Evolutionary conservation across 345 rosid species (phyloP).

Genomic region (Brassica napus): Da-Ae NC_063437.1:3934001-3934500

Average conservation of each 20-base stretch:
- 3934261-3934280: constrained; percentile 59
- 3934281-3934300: constrained; percentile 51
- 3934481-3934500: constrained; percentile 27
- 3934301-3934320: constrained; percentile 59
- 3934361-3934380: constrained; percentile 46
- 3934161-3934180: constrained; percentile 64
- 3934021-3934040: constrained; percentile 56
- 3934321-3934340: constrained; percentile 53
- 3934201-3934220: constrained; percentile 53
- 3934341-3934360: constrained; percentile 41
- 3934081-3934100: constrained; percentile 58
- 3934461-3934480: constrained; percentile 57
- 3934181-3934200: constrained; percentile 51
- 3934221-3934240: constrained; percentile 49
- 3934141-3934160: constrained; percentile 50
- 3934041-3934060: constrained; percentile 58
- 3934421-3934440: constrained; percentile 77
- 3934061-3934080: constrained; percentile 62
- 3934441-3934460: constrained; percentile 53
- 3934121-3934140: constrained; percentile 33
- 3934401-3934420: constrained; percentile 82
- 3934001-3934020: constrained; percentile 64
- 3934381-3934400: constrained; percentile 90
- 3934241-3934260: constrained; percentile 50
- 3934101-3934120: constrained; percentile 55